phyloP scores from a whole-genome alignment of 371 early-diverging fungal species.

The Homolaphlyctis polyrhiza region DNA sequence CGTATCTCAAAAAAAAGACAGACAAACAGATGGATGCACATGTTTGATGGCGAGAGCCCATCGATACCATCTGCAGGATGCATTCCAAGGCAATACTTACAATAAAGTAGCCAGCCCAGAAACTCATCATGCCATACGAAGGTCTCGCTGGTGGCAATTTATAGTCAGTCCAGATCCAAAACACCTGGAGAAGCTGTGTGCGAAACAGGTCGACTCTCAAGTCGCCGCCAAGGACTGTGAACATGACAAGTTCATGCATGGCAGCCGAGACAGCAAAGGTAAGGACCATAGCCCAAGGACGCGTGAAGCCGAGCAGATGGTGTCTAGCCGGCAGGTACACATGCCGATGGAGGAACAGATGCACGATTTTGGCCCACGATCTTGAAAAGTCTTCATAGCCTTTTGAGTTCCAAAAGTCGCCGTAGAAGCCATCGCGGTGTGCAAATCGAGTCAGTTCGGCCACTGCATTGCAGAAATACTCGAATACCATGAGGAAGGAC shows the following conservation, averaged over 20 bases:
- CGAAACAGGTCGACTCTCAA: background rate
- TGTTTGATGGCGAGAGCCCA: too few species aligned
- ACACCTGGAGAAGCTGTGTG: background rate
- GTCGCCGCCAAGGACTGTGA: background rate
- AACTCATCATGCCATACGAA: background rate
- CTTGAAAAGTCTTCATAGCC: constrained; percentile 1
- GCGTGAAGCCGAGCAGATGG: background rate
- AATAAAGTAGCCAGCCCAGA: constrained; percentile 1
- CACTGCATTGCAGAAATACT: background rate
- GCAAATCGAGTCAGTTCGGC: background rate
- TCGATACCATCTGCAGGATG: too few species aligned
- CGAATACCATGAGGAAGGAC: background rate
- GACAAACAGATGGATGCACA: too few species aligned
- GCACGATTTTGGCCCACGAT: background rate
- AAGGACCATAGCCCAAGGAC: background rate
- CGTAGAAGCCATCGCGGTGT: constrained; percentile 4
- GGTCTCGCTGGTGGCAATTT: background rate
- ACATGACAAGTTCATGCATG: background rate
- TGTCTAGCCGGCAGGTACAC: background rate
- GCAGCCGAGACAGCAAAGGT: background rate
- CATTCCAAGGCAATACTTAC: too few species aligned
- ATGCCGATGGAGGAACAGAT: background rate
- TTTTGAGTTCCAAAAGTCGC: constrained; percentile 1
- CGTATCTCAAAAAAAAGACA: too few species aligned
- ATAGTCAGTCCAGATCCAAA: constrained; percentile 2